A percentile compares a stretch with the other conserved stretches of the same genome.
Evolutionary conservation across 2,329 filamentous ascomycete species (phyloP).

Genomic region (Dothiorella sarmentorum): DNA sequence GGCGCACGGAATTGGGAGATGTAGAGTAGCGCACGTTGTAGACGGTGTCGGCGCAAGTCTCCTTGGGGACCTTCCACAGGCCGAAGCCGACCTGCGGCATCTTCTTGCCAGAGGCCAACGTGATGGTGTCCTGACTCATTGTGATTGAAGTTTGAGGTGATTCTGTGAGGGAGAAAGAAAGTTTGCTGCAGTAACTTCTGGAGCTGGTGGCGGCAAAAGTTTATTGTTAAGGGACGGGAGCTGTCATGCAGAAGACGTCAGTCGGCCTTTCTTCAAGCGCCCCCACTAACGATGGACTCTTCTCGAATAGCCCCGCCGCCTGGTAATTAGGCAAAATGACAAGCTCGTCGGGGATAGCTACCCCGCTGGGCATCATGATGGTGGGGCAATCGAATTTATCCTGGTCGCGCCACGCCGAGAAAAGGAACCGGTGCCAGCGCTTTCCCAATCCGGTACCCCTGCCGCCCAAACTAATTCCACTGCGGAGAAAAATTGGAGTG

Average conservation of each 20-base stretch:
- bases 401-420: slow-evolving; percentile 9
- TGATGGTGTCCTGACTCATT: slow-evolving; percentile 46
- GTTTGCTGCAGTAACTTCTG: not conserved
- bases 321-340: slow-evolving; percentile 12
- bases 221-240: not conserved
- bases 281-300: not conserved
- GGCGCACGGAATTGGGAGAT: not conserved
- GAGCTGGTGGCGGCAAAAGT: not conserved
- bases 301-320: slow-evolving; percentile 2
- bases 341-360: not conserved
- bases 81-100: slow-evolving; percentile 77
- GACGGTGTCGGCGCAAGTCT: slow-evolving; percentile 68
- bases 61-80: slow-evolving; percentile 79
- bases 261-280: not conserved
- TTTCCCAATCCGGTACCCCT: not conserved
- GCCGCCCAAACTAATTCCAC: not conserved
- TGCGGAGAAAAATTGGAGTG: slow-evolving; percentile 3
- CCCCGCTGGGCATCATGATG: slow-evolving; percentile 1
- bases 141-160: slow-evolving; percentile 5
- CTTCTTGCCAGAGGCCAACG: slow-evolving; percentile 62
- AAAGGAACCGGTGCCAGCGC: not conserved
- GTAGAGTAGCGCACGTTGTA: slow-evolving; percentile 56
- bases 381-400: slow-evolving; percentile 9
- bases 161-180: not conserved
- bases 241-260: not conserved